Evolutionary conservation across 768 basidiomycete genomes (phyloP).

Genomic region (Lyophyllum decastes): DNA sequence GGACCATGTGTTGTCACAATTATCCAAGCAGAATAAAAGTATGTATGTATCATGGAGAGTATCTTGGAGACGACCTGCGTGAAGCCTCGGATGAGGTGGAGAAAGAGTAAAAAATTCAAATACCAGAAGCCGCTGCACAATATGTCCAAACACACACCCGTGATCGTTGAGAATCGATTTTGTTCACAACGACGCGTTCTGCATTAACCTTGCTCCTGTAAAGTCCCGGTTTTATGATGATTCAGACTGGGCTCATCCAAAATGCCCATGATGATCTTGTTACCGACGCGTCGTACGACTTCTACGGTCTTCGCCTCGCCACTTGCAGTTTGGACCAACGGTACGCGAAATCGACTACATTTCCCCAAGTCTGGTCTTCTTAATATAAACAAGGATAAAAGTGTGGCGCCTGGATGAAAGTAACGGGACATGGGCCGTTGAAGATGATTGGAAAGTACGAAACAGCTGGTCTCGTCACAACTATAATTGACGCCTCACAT

Average conservation of each 20-base stretch:
- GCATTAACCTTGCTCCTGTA: not conserved
- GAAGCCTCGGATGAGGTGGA: too few relatives aligned
- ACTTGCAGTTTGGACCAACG: constrained; percentile 84
- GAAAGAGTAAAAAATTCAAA: too few relatives aligned
- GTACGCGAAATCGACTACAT: constrained; percentile 33
- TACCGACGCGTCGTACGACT: constrained; percentile 88
- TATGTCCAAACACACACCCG: not conserved
- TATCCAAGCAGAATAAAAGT: not conserved
- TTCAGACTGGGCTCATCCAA: constrained; percentile 78
- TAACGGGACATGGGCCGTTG: constrained; percentile 72
- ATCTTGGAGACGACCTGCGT: too few relatives aligned
- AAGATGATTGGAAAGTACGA: constrained; percentile 90
- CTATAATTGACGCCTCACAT: not conserved
- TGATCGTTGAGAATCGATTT: not conserved
- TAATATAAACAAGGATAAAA: constrained; percentile 62
- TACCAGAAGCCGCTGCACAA: not conserved
- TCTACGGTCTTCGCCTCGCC: constrained; percentile 81
- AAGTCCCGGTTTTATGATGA: constrained; percentile 39
- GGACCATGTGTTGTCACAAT: not conserved
- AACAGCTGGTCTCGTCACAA: not conserved
- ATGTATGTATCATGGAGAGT: not conserved
- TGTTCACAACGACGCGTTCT: not conserved
- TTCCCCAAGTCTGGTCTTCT: constrained; percentile 2
- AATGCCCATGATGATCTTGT: constrained; percentile 81
- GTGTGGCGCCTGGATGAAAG: constrained; percentile 78